Evolutionary conservation across 2,329 filamentous ascomycete genomes (phyloP).

Genomic region (Ascochyta koolunga): DNA sequence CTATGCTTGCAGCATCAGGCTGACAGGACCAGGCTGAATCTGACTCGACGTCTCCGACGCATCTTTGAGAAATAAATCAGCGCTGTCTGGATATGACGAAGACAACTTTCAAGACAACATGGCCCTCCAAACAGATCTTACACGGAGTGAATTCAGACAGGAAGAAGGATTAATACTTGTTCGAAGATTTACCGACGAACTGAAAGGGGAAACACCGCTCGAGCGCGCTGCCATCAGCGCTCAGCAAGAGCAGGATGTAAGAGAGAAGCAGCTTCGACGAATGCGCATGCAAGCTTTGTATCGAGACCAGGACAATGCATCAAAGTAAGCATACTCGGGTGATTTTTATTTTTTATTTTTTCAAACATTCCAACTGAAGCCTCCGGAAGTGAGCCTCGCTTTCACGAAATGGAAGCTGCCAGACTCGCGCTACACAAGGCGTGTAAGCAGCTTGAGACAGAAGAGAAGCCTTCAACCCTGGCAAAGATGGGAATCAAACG

Average conservation of each 20-base stretch:
- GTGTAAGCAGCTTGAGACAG: not conserved
- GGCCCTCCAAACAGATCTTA: not conserved
- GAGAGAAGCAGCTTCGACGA: not conserved
- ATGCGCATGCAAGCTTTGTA: not conserved
- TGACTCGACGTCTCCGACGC: too few relatives aligned
- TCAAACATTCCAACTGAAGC: not conserved
- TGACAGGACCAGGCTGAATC: too few relatives aligned
- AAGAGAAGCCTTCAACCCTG: not conserved
- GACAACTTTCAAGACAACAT: not conserved
- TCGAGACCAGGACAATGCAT: not conserved
- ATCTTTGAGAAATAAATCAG: too few relatives aligned
- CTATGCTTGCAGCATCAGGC: too few relatives aligned
- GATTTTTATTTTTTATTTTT: too few relatives aligned
- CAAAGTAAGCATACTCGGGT: not conserved
- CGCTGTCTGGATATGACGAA: too few relatives aligned
- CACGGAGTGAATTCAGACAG: too few relatives aligned
- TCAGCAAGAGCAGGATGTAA: not conserved
- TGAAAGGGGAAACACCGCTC: not conserved
- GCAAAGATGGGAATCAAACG: not conserved
- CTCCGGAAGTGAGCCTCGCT: not conserved
- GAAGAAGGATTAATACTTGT: not conserved
- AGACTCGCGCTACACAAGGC: not conserved
- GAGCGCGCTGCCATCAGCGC: not conserved
- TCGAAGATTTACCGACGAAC: not conserved
- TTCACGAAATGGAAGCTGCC: not conserved